Evolutionary conservation across 1,139 yeast species (phyloP), one percentile per base, ranked within the genome.

Genomic region (Williopsis jadinii): DNA sequence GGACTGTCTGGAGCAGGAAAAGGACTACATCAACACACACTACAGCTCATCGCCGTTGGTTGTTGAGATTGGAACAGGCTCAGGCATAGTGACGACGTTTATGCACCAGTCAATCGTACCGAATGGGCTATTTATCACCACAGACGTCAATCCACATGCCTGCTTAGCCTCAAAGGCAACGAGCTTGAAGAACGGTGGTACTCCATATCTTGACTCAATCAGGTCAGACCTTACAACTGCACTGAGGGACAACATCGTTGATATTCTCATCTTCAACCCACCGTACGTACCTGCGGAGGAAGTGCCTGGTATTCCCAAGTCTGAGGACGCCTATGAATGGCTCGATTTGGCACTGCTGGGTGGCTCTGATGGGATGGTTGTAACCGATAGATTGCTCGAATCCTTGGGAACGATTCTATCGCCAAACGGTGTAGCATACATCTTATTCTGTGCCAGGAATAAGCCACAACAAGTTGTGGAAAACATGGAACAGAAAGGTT

Each of bases 261-360:
- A 92, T 55, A 47, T 88, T 2, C 63, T 92, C 24, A 69, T 92
- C 1, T 92, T 90, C 63, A 92, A 92, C 55, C 97, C 98, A 2
- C 98, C 98, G 0, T 92, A 92, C 58, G 98, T 92, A 1, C 97
- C 98, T 0, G 86, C 92, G 3, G 86, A 78, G 43, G 66, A 63
- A 3, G 73, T 83, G 0, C 96, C 97, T 0, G 48, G 42, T 0
- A 39, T 59, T 8, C 76, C 77, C 2, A 55, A 44, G 1, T 48
- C 53, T 1, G 71, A 64, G 2, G 70, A 70, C 11, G 76, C 72
- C 24, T 68, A 71, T 14, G 61, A 66, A 5, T 88, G 97, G 97
- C 67, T 92, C 3, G 97, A 90, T 56, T 64, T 90, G 48, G 97
- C 97, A 0, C 68, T 92, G 26, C 70, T 84, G 27, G 98, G 98